Conservation (phyloP, 192 early-diverging fungal genomes). For the Anaeromyces robustus region DNA sequence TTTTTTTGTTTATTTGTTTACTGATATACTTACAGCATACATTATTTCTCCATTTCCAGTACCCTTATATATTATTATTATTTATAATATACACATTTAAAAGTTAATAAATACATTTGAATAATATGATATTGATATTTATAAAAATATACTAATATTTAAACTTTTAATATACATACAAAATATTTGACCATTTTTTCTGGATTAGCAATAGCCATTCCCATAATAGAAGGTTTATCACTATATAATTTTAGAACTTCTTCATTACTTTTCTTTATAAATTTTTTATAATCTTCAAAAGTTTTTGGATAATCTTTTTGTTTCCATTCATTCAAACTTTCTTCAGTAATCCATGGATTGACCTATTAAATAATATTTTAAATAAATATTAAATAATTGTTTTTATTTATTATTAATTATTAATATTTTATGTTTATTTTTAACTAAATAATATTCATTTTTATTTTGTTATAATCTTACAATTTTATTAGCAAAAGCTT, state of each 20-base stretch:
- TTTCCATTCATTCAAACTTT: neutral
- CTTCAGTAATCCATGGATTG: neutral
- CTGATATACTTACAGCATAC: too few relatives aligned
- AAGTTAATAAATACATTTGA: too few relatives aligned
- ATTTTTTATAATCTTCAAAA: neutral
- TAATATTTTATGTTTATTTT: too few relatives aligned
- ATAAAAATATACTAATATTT: too few relatives aligned
- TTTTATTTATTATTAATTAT: too few relatives aligned
- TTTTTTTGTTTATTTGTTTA: too few relatives aligned
- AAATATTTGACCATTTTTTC: neutral
- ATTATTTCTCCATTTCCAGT: too few relatives aligned
- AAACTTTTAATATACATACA: neutral
- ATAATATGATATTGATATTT: too few relatives aligned
- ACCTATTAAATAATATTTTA: neutral
- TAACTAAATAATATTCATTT: neutral
- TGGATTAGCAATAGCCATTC: neutral
- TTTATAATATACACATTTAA: too few relatives aligned
- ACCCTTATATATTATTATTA: too few relatives aligned
- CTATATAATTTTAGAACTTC: neutral
- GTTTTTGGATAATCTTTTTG: neutral
- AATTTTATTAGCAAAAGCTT: neutral
- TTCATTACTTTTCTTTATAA: neutral
- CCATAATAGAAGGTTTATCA: neutral
- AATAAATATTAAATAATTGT: too few relatives aligned
- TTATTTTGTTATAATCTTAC: neutral